Evolutionary conservation across 2,329 filamentous ascomycete genomes (phyloP), one percentile per base, ranked within the genome.

Genomic region (Penicillium hordei): DNA sequence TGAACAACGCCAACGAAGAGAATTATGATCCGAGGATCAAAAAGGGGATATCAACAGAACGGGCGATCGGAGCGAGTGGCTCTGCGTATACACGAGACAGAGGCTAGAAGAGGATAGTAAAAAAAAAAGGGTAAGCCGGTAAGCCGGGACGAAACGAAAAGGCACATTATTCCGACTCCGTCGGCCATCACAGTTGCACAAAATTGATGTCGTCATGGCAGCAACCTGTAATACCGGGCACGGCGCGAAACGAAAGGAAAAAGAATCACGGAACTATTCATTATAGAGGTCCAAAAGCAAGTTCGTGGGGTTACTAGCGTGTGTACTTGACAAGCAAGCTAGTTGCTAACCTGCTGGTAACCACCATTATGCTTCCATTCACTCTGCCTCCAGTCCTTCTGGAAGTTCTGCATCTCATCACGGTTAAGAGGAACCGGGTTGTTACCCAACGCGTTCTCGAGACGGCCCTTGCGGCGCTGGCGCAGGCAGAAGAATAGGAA

Each of bases 391-490:
- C 75, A 77, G 42, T 72, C 68, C 21, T 66, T 60, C 61, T 77
- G 75, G 65, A 68, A 71, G 57, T 72, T 72, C 65, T 72, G 67
- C 67, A 72, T 73, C 52, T 75, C 73, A n/a, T 62, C 72, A 43
- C 73, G 74, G 52, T 76, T 72, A n/a, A 61, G 61, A 60, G 64
- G 61, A 71, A 77, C 82, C 49, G 77, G 77, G 65, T 75, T 73
- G 60, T 82, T 79, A 40, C 79, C 79, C 23, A 78, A 54, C 21
- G 75, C 76, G 45, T 76, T 74, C 66, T 83, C 82, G 44, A 76
- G 75, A 57, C 78, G 77, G 34, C 82, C 82, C 60, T 75, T 73
- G 57, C 77, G 75, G 57, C 82, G 76, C 68, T 83, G 81, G 48
- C 73, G 75, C 60, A 82, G 63, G 67, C 79, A 83, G 72, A 76